These are phyloP conservation scores for Hippophae tibetana DNA, from an alignment of 306 rosid species.

Conservation along the genomic window DNA sequence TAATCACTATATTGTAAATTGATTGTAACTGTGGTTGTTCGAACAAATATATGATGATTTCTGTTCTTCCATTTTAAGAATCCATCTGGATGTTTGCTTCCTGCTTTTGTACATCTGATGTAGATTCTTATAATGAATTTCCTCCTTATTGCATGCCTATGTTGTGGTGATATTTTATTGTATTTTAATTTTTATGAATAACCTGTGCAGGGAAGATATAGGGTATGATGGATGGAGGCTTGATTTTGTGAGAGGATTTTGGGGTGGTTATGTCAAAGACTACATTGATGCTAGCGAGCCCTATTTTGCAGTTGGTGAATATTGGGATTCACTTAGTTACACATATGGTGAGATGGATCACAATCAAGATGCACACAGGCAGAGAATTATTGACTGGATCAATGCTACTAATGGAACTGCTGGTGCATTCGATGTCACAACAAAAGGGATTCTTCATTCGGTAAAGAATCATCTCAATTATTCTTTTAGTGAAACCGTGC, in stretches of 20 bases:
- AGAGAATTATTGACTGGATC: constrained; percentile 70
- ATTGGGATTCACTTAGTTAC: constrained; percentile 70
- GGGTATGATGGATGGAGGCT: constrained; percentile 85
- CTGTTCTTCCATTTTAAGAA: no score
- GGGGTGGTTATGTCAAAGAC: constrained; percentile 60
- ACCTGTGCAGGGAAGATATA: constrained; percentile 30
- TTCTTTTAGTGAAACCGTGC: no score
- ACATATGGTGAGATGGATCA: constrained; percentile 55
- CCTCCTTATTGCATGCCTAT: no score
- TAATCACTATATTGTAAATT: no score
- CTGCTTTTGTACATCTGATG: no score
- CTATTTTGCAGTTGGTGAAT: constrained; percentile 70
- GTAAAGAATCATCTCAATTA: no score
- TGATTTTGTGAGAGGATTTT: constrained; percentile 73
- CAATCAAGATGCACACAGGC: constrained; percentile 80
- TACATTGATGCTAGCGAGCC: constrained; percentile 65
- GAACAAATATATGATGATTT: no score
- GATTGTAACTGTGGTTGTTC: no score
- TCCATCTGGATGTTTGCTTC: no score
- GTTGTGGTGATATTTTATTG: no score
- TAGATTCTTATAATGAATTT: no score
- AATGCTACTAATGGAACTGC: constrained; percentile 68
- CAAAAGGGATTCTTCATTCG: constrained; percentile 41
- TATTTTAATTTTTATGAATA: no score
- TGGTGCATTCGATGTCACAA: constrained; percentile 71